Base-by-base conservation (phyloP, 129 eudicot species). In the Chrysanthemum seticuspe region DNA sequence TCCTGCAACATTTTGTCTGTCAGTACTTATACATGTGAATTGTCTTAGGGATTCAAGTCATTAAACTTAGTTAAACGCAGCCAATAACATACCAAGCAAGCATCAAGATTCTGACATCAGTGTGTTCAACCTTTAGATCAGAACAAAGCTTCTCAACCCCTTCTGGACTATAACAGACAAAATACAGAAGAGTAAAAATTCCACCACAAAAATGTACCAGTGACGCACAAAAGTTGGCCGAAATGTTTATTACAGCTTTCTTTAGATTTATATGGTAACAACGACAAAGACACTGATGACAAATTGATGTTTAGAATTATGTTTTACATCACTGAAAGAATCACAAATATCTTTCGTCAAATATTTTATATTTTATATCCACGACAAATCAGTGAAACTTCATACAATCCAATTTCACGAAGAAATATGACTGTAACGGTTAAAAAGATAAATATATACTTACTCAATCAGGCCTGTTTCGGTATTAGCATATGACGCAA, bases 141-240 rank as follows among this genome's bases (percentile, higher is more conserved):
- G 95, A 87, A 70, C 98, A 92, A 23, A 92, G 89, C 57, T 76
- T 70, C 81, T 87, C 98, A 58, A 92, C 81, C 19, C 98, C 98
- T 76, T 89, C 95, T 62, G 98, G 98, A 59, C 98, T 89, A 82
- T 59, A 25, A 31, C 68, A 80, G n/a, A 53, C 21, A 75, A 67
- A 29, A 66, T 29, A 13, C 1, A 1, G 48, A 51, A 31, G 19
- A 50, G 63, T 31, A 58, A 73, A 57, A 75, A 36, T n/a, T 54
- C 25, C 25, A 23, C 25, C 25, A 23, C 25, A 23, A 23, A 23
- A 23, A 23, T 23, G 25, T 23, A 23, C 25, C 1, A 23, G 5
- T 10, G 3, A 50, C n/a, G 52, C 11, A 49, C 12, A 62, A 62
- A 27, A 45, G 10, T 40, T 58, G 3, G 64, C 44, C 48, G 25